phyloP scores from a whole-genome alignment of 306 rosid genomes.

The Castanea sativa region DNA sequence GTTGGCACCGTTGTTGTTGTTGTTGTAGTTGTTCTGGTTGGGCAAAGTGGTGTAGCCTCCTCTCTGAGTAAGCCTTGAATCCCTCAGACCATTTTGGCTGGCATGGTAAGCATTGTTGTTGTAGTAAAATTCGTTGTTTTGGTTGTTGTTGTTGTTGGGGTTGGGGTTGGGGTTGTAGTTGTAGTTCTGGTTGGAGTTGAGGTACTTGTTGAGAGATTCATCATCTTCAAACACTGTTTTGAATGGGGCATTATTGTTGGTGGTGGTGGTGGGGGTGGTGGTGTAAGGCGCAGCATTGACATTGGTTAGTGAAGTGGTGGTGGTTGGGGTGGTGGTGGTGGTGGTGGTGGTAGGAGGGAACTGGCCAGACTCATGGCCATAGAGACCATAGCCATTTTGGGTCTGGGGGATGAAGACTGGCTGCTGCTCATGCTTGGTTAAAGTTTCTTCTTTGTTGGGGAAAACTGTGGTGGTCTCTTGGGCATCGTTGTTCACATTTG shows the following conservation, averaged over 20 bases:
- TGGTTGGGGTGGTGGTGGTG: conserved; percentile 19
- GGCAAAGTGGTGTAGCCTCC: conserved; percentile 35
- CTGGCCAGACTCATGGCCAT: conserved; percentile 69
- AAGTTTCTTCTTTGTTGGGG: conserved; percentile 32
- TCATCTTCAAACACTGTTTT: conserved; percentile 36
- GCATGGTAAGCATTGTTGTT: conserved; percentile 25
- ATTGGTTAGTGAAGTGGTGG: conserved; percentile 20
- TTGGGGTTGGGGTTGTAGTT: conserved; percentile 20
- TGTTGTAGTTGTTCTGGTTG: conserved; percentile 28
- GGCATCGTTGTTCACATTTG: conserved; percentile 33
- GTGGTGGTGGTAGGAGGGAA: conserved; percentile 42
- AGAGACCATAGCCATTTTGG: conserved; percentile 72
- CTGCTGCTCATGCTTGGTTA: conserved; percentile 43
- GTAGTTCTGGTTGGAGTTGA: conserved; percentile 29
- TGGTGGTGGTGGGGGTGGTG: conserved; percentile 22
- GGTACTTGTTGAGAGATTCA: conserved; percentile 16
- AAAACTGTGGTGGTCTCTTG: conserved; percentile 32
- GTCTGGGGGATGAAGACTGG: conserved; percentile 63
- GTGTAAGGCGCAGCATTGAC: conserved; percentile 21
- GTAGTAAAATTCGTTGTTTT: conserved; percentile 25
- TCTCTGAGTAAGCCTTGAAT: conserved; percentile 27
- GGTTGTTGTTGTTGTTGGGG: conserved; percentile 30
- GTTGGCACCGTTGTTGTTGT: conserved; percentile 26
- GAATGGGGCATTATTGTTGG: conserved; percentile 27
- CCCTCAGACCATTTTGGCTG: conserved; percentile 20